A percentile compares a stretch with the other conserved stretches of the same genome.
Evolutionary conservation across 1,139 yeast genomes (phyloP).

Genomic region (Nadsonia commutata): DNA sequence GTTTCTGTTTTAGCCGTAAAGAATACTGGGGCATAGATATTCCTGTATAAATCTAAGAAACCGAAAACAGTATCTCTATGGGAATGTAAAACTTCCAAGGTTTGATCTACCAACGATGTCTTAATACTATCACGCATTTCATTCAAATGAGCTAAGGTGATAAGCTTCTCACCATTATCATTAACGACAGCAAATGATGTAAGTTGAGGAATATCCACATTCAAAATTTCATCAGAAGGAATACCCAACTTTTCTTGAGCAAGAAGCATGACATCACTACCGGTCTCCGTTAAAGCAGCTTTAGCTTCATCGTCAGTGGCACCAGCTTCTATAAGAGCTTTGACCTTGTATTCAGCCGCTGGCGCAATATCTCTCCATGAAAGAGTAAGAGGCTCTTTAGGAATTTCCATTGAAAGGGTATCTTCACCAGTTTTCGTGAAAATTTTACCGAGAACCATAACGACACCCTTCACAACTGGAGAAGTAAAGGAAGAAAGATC

Average conservation of each 20-base stretch:
- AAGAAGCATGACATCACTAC: slow-evolving; percentile 10
- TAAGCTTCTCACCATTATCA: slow-evolving; percentile 16
- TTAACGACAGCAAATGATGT: background rate
- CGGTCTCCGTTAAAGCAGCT: slow-evolving; percentile 12
- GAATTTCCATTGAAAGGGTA: slow-evolving; percentile 5
- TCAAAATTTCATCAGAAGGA: background rate
- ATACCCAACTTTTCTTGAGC: background rate
- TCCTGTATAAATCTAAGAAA: slow-evolving; percentile 35
- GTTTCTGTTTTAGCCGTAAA: slow-evolving; percentile 11
- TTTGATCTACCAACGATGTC: slow-evolving; percentile 28
- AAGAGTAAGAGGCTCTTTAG: slow-evolving; percentile 12
- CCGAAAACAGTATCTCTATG: slow-evolving; percentile 37
- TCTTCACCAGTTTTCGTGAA: slow-evolving; percentile 14
- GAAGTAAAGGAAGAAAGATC: slow-evolving; percentile 12
- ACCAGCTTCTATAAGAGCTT: slow-evolving; percentile 35
- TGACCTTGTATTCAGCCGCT: slow-evolving; percentile 38
- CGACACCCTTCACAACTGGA: slow-evolving; percentile 12
- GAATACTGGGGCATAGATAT: slow-evolving; percentile 17
- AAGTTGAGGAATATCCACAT: background rate
- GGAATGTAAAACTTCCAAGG: slow-evolving; percentile 34
- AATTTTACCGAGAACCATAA: slow-evolving; percentile 14
- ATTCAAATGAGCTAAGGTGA: slow-evolving; percentile 30
- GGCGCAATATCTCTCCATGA: slow-evolving; percentile 30
- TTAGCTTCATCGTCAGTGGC: slow-evolving; percentile 28
- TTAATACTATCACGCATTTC: slow-evolving; percentile 24